These are phyloP conservation scores for Hericium erinaceus DNA, from an alignment of 768 basidiomycete genomes.

Conservation along the genomic window DNA sequence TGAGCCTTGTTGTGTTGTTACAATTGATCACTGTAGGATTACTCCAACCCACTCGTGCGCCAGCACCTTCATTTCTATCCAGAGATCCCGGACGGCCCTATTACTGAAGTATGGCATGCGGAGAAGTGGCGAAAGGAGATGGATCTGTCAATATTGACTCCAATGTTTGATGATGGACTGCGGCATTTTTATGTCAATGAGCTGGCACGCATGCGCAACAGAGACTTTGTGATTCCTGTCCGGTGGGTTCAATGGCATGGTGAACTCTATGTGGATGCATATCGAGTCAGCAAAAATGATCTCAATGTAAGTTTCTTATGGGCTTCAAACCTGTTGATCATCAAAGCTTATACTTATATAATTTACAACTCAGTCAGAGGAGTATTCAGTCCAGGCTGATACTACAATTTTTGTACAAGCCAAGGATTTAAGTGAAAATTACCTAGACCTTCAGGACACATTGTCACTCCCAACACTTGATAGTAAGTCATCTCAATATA, in stretches of 20 bases:
- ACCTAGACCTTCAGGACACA: no score
- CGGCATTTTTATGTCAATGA: conserved; percentile 6
- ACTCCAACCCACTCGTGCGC: conserved; percentile 7
- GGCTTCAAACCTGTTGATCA: background rate
- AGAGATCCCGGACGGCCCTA: conserved; percentile 5
- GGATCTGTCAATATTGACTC: conserved; percentile 1
- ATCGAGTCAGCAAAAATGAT: background rate
- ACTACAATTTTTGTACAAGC: background rate
- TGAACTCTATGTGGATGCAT: conserved; percentile 1
- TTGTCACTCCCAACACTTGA: no score
- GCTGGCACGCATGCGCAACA: conserved; percentile 1
- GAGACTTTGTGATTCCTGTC: conserved; percentile 11
- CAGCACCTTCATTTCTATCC: conserved; percentile 10
- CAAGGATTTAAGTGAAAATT: background rate
- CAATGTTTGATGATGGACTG: conserved; percentile 6
- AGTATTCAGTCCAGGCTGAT: no score
- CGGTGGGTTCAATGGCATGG: conserved; percentile 6
- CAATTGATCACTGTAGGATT: conserved; percentile 7
- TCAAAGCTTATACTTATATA: background rate
- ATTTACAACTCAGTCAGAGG: background rate
- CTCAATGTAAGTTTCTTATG: background rate
- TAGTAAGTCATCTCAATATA: no score
- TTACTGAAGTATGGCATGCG: conserved; percentile 13
- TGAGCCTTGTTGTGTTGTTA: background rate
- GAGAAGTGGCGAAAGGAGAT: conserved; percentile 2